Evolutionary conservation across 2,329 filamentous ascomycete genomes (phyloP), one percentile per base, ranked within the genome.

Genomic region (Coniochaeta sp.): DNA sequence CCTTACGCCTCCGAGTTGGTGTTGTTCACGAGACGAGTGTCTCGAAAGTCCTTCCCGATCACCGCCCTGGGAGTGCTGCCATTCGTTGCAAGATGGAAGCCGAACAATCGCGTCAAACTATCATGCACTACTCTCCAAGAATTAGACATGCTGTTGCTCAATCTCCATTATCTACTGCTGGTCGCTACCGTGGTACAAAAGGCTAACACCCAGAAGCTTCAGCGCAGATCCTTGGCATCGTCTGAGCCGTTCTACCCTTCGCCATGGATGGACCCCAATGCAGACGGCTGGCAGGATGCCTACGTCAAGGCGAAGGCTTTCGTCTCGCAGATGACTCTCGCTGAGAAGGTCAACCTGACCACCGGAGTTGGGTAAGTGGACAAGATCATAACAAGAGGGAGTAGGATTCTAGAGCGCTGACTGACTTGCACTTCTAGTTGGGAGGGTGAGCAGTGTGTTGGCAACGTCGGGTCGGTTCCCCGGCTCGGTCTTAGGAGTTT

Each of bases 311-410:
- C 93, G 1, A 85, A 84, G 65, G 84, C 81, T 2, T 93, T 96
- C 68, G 91, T 97, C 54, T 89, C 88, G 10, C 86, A 92, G 71
- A 76, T 96, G 74, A 96, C 91, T 0, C 80, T 96, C 38, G 71
- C 86, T 12, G 93, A 97, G 73, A 97, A 96, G 77, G 91, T 98
- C 74, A 98, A 98, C 73, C 73, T 99, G 64, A 98, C 93, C 2
- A 97, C 93, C 0, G 93, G 93, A 72, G 84, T 89, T 64, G 92
- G 92, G 84, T 93, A 76, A 73, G 86, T 76, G 22, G 4, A 52
- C 14, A 26, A 2, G 10, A 24, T 16, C 22, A 17, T 16, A 2
- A 1, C 3, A 14, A 52, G 22, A 24, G 8, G 19, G 42, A 3
- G 42, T 24, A 24, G 7, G 4, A 7, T 4, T 16, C 24, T 52